phyloP scores from a whole-genome alignment of 2,329 filamentous ascomycete genomes.

The Sporothrix phasma region DNA sequence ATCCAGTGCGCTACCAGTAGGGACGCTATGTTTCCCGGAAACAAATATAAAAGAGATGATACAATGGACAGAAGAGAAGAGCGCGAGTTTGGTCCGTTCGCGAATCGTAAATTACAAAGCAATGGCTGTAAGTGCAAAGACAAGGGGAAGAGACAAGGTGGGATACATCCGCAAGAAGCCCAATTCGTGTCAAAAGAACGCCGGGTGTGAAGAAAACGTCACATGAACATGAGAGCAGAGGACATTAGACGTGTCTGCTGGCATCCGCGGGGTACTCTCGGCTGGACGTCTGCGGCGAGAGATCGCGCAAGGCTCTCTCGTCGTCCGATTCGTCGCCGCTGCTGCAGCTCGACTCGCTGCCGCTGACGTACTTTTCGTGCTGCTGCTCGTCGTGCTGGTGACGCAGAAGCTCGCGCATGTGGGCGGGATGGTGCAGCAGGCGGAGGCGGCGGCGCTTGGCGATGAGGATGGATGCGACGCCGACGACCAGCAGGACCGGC shows the following conservation, averaged over 20 bases:
- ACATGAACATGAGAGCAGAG: no score
- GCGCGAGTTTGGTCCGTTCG: no score
- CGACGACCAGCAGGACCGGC: neutral
- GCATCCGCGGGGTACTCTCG: neutral
- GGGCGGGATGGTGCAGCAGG: neutral
- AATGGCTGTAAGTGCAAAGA: no score
- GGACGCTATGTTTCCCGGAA: no score
- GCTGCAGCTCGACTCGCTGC: neutral
- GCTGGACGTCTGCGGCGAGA: neutral
- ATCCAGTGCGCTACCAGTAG: no score
- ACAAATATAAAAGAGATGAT: no score
- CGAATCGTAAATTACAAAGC: no score
- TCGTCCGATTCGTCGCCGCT: neutral
- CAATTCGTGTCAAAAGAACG: no score
- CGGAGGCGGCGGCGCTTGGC: constrained; percentile 3
- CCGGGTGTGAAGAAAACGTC: neutral
- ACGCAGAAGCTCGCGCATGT: neutral
- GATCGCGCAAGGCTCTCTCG: neutral
- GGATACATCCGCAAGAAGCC: no score
- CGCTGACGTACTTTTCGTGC: neutral
- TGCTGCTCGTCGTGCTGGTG: neutral
- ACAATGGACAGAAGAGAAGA: no score
- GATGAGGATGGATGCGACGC: neutral
- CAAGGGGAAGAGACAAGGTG: no score
- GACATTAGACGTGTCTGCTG: neutral